Conservation (phyloP, 768 basidiomycete genomes). For the Chiua virens region DNA sequence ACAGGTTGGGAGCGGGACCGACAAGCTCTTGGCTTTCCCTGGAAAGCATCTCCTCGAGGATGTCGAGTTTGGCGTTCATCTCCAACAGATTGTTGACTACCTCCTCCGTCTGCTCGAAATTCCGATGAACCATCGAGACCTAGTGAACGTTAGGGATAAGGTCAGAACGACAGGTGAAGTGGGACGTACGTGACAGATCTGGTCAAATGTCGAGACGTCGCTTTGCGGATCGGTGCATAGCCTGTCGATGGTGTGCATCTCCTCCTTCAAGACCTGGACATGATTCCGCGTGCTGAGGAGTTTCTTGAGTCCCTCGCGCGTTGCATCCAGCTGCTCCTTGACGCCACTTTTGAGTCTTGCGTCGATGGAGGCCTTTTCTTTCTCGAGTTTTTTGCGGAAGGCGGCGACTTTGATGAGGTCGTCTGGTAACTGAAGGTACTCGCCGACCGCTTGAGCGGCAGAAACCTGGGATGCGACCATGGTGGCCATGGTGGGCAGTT, state of each 20-base stretch:
- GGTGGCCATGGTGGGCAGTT: slow-evolving; percentile 27
- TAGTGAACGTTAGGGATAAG: slow-evolving; percentile 32
- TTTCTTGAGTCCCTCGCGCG: slow-evolving; percentile 82
- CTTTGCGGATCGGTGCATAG: slow-evolving; percentile 74
- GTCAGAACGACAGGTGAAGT: neutral
- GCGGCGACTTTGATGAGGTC: slow-evolving; percentile 87
- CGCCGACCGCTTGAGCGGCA: slow-evolving; percentile 82
- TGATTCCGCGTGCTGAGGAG: slow-evolving; percentile 74
- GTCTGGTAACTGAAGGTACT: slow-evolving; percentile 90
- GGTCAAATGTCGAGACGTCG: slow-evolving; percentile 85
- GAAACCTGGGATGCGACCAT: slow-evolving; percentile 60
- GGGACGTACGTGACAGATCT: slow-evolving; percentile 82
- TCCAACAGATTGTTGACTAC: slow-evolving; percentile 92
- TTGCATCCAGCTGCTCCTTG: slow-evolving; percentile 90
- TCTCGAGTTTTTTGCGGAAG: slow-evolving; percentile 91
- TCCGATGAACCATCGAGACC: slow-evolving; percentile 95
- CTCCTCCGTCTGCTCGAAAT: slow-evolving; percentile 92
- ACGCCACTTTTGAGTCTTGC: slow-evolving; percentile 87
- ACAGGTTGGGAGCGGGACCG: slow-evolving; percentile 85
- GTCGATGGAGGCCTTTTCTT: slow-evolving; percentile 94
- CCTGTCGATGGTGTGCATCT: slow-evolving; percentile 79
- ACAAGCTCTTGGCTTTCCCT: slow-evolving; percentile 74
- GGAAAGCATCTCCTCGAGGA: slow-evolving; percentile 75
- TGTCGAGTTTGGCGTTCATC: slow-evolving; percentile 83
- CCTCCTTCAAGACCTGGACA: slow-evolving; percentile 81